These are phyloP conservation scores for Clarireedia hainanense DNA, from an alignment of 2,329 filamentous ascomycete genomes.

Conservation along the genomic window DNA sequence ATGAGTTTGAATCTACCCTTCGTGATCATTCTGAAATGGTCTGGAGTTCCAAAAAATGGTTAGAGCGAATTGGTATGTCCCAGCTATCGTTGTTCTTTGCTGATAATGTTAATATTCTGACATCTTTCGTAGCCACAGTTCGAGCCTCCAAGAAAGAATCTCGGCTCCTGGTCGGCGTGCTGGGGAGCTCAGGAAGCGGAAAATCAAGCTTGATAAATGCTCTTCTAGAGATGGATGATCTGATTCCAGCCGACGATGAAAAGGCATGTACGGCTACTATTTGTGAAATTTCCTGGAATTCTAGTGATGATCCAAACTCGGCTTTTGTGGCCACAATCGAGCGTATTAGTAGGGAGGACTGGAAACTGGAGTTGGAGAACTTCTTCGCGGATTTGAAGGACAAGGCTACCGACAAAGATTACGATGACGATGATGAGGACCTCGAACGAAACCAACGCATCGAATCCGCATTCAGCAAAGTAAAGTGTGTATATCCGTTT, in stretches of 20 bases:
- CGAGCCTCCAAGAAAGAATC: slow-evolving; percentile 5
- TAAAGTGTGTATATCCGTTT: slow-evolving; percentile 36
- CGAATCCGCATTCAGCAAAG: slow-evolving; percentile 33
- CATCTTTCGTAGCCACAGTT: slow-evolving; percentile 28
- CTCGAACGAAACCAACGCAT: slow-evolving; percentile 24
- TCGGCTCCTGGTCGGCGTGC: slow-evolving; percentile 30
- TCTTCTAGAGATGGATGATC: slow-evolving; percentile 26
- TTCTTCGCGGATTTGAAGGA: slow-evolving; percentile 12
- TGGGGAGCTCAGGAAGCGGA: slow-evolving; percentile 52
- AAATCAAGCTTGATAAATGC: slow-evolving; percentile 59
- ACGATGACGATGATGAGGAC: slow-evolving; percentile 26
- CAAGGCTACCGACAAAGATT: not conserved
- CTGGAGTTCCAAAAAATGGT: not conserved
- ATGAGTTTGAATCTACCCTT: not conserved
- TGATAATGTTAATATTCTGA: not conserved
- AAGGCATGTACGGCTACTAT: slow-evolving; percentile 13
- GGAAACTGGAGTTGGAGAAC: slow-evolving; percentile 11
- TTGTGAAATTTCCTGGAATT: slow-evolving; percentile 16
- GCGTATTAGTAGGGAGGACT: slow-evolving; percentile 13
- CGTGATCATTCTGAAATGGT: not conserved
- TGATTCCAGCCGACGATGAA: slow-evolving; percentile 10
- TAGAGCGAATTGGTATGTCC: not conserved
- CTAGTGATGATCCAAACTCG: not conserved
- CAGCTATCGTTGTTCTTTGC: not conserved
- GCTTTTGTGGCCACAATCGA: not conserved